Evolutionary conservation across 106 monocot genomes (phyloP), one percentile per base, ranked within the genome.

Genomic region (Triglochin maritima): DNA sequence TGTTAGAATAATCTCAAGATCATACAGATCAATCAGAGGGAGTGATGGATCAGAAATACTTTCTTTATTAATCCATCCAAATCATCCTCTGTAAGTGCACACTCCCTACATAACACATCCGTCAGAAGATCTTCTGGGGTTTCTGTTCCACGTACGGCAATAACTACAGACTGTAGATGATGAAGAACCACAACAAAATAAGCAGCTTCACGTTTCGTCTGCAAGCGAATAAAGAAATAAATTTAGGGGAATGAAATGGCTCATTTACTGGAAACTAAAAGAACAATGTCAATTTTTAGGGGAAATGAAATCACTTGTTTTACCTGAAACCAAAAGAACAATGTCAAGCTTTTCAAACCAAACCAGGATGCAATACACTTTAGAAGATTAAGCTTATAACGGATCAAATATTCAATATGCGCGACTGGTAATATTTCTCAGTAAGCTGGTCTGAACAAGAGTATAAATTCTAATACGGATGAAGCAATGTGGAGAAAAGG

Each of bases 71-170:
- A 63, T 4, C 98, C 98, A 75, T 92, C 82, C 77, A 98, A 80
- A 73, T 98, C 98, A 56, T 84, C 84, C 58, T 57, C 56, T 53
- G 82, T 82, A 67, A 98, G 84, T 17, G 56, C 15, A 47, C 91
- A 86, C 16, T 92, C 91, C 59, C 82, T 82, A 62, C 91, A 98
- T 75, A 98, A 81, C 50, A 88, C 98, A 82, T 98, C 98, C 58
- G 98, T 98, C 77, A 98, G 58, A 53, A 98, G 86, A 76, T 98
- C 98, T 80, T 98, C 98, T 59, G 92, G 91, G 60, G 98, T 92
- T 65, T 98, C 98, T 7, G 98, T 98, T 29, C 98, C 92, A 68
- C 92, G 91, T 49, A 98, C 82, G 68, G 88, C 78, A 79, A 98
- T 86, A 16, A 98, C 78, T 2, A 98, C 66, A n/a, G 86, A 68